Evolutionary conservation across 2,329 filamentous ascomycete genomes (phyloP), one percentile per base, ranked within the genome.

Genomic region (Diplodia scrobiculata): DNA sequence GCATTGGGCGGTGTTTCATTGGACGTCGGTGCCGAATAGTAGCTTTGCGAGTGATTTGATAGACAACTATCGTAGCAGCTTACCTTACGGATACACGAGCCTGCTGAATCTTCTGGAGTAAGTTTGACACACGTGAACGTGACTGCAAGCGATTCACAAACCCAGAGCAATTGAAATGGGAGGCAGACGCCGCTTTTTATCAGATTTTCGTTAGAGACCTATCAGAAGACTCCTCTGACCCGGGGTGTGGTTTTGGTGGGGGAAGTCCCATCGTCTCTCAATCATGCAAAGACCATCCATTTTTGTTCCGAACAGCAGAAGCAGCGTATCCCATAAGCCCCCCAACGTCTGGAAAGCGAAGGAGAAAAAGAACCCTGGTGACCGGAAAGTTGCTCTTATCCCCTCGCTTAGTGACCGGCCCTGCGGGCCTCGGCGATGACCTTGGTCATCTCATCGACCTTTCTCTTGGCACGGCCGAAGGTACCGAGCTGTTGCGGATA

Each of bases 381-480:
- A 55, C 63, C 63, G 52, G 63, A 50, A 53, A 32, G 36, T 64
- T 27, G 62, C 41, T 65, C 41, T 65, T 65, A 19, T 41, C 52
- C 41, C 36, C 29, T 41, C 59, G 59, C 55, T 85, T 89, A 90
- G 83, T 89, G 87, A 82, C 83, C 88, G 70, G 87, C 84, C 79
- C 89, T 86, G 84, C 94, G 93, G 80, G 93, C 89, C 86, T 98
- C 95, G 78, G 94, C 92, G 80, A 99, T 99, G 83, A 99, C 91
- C 78, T 91, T 89, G 85, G 92, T 91, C 85, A 99, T 92, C 86
- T 98, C 94, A 81, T 99, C 95, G 75, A 99, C 95, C 94, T 99
- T 99, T 82, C 87, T 89, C 94, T 99, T 99, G 79, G 94, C 94
- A 83, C 95, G 94, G 79, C 91, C 91, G 84, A 98, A 98, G 76